Conservation (phyloP, 2,329 filamentous ascomycete species). For the Hypoxylon sp. region DNA sequence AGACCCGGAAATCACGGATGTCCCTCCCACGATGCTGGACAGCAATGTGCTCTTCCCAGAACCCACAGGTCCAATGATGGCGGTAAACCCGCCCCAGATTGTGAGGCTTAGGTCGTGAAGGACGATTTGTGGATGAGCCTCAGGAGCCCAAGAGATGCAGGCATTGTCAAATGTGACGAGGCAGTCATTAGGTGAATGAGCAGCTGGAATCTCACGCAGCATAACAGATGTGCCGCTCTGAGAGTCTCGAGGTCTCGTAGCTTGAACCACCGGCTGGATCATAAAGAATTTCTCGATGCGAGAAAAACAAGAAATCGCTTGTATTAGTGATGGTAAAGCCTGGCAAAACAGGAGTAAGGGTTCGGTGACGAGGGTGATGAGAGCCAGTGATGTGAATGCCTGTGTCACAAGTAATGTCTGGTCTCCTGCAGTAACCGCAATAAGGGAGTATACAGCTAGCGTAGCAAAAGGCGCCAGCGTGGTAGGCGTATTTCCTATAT, state of each 20-base stretch:
- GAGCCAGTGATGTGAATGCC: conserved; percentile 9
- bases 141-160: neutral
- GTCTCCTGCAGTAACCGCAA: too few species aligned
- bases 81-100: neutral
- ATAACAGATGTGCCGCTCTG: too few species aligned
- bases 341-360: neutral
- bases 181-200: too few species aligned
- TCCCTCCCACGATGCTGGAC: neutral
- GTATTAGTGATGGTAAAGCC: neutral
- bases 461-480: too few species aligned
- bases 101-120: neutral
- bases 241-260: too few species aligned
- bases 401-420: neutral
- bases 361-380: neutral
- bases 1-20: neutral
- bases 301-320: neutral
- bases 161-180: conserved; percentile 3
- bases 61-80: conserved; percentile 5
- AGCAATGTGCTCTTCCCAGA: conserved; percentile 11
- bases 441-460: neutral
- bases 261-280: too few species aligned
- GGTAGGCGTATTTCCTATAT: too few species aligned
- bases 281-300: too few species aligned
- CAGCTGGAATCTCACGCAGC: too few species aligned
- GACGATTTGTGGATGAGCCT: neutral